Percentiles rank a stretch among this genome's conserved stretches.
These are phyloP conservation scores for Sisymbrium irio DNA, from an alignment of 345 rosid species.

Conservation along the genomic window DNA sequence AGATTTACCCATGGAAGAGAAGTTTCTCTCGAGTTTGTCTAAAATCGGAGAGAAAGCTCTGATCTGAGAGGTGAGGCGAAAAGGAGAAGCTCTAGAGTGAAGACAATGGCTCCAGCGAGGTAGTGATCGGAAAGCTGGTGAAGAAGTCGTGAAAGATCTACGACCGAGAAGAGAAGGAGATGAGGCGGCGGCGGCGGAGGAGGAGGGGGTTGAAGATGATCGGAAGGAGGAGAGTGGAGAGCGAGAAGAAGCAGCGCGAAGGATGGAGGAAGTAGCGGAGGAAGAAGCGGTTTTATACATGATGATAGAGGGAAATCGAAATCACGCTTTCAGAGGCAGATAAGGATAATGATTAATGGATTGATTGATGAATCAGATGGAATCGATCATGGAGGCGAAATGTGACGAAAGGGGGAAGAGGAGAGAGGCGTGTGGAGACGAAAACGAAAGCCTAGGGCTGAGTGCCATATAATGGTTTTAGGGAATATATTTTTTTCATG, in stretches of 20 bases:
- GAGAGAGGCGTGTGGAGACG: conserved; percentile 36
- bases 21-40: conserved; percentile 60
- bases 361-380: conserved; percentile 10
- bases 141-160: conserved; percentile 51
- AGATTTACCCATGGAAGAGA: conserved; percentile 76
- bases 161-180: conserved; percentile 23
- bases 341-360: conserved; percentile 14
- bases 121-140: conserved; percentile 17
- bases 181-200: conserved; percentile 8
- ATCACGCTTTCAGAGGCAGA: conserved; percentile 32
- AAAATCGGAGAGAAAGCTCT: conserved; percentile 57
- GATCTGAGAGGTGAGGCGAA: conserved; percentile 54
- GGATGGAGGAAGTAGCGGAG: conserved; percentile 51
- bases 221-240: conserved; percentile 38
- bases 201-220: not conserved
- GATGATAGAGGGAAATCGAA: conserved; percentile 26
- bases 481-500: not conserved
- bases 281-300: conserved; percentile 65
- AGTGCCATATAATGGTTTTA: not conserved
- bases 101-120: conserved; percentile 80
- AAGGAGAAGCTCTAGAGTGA: conserved; percentile 56
- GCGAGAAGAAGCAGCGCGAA: conserved; percentile 65
- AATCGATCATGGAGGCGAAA: conserved; percentile 24
- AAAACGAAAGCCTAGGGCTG: conserved; percentile 28
- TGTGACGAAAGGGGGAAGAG: conserved; percentile 18